These are phyloP conservation scores for Pezicula radicicola DNA, from an alignment of 2,329 filamentous ascomycete species.

Conservation along the genomic window DNA sequence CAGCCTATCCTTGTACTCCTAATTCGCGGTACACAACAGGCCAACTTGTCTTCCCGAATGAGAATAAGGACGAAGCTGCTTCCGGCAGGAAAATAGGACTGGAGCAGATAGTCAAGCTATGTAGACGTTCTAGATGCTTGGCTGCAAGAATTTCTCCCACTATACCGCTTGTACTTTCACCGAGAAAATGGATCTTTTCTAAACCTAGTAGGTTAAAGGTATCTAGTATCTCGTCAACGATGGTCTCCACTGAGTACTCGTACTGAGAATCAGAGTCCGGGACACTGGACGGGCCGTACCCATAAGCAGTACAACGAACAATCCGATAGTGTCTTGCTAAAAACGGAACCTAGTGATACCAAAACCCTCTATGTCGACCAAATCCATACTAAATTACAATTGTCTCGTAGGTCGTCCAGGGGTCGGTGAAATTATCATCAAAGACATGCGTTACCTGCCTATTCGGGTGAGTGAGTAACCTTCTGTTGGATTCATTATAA, in stretches of 20 bases:
- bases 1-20: conserved; percentile 30
- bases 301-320: conserved; percentile 30
- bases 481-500: background rate
- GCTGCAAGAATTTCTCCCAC: conserved; percentile 31
- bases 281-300: conserved; percentile 29
- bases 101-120: conserved; percentile 29
- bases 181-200: conserved; percentile 30
- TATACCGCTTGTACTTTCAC: conserved; percentile 32
- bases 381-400: conserved; percentile 36
- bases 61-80: background rate
- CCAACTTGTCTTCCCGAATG: background rate
- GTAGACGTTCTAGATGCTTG: conserved; percentile 25
- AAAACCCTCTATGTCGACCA: conserved; percentile 29
- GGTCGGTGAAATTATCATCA: conserved; percentile 1
- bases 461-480: conserved; percentile 1
- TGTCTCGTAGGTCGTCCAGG: conserved; percentile 17
- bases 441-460: conserved; percentile 1
- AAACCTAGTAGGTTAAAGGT: conserved; percentile 30
- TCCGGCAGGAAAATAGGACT: conserved; percentile 17
- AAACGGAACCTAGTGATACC: conserved; percentile 33
- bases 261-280: conserved; percentile 14
- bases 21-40: conserved; percentile 18
- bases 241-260: conserved; percentile 22
- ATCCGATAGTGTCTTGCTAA: conserved; percentile 28
- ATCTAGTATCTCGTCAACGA: conserved; percentile 30